phyloP scores from a whole-genome alignment of 2,329 filamentous ascomycete species.

The Fusarium paranaense region DNA sequence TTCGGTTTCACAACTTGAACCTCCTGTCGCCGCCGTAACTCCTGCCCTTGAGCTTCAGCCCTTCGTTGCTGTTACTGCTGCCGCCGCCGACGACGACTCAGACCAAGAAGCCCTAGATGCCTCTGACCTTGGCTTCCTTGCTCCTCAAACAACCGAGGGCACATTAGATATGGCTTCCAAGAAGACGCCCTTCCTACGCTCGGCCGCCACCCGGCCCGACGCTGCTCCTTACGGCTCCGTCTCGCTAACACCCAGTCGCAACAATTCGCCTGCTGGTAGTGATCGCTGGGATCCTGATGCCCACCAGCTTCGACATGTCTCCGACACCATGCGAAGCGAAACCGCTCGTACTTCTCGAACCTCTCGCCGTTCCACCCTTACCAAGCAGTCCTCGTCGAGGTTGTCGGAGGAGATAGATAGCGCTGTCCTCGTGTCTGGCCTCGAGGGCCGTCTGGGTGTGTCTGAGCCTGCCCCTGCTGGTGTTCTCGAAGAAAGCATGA shows the following conservation, averaged over 20 bases:
- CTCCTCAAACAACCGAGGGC: constrained; percentile 26
- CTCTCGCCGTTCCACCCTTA: constrained; percentile 48
- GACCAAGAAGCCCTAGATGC: constrained; percentile 43
- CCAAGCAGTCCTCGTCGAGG: constrained; percentile 49
- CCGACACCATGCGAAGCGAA: constrained; percentile 49
- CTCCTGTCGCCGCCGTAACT: constrained; percentile 16
- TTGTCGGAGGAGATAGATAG: constrained; percentile 64
- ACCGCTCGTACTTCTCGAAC: constrained; percentile 44
- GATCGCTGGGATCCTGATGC: constrained; percentile 47
- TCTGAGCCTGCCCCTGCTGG: constrained; percentile 60
- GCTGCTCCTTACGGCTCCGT: constrained; percentile 55
- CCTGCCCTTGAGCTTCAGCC: constrained; percentile 2
- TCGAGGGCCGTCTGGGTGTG: constrained; percentile 66
- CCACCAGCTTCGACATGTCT: constrained; percentile 50
- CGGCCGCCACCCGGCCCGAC: constrained; percentile 44
- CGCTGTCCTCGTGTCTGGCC: constrained; percentile 62
- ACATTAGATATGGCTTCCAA: constrained; percentile 50
- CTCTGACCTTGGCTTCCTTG: constrained; percentile 35
- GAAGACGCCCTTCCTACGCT: constrained; percentile 52
- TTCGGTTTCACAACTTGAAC: constrained; percentile 6
- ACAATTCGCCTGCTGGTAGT: constrained; percentile 51
- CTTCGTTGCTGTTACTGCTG: constrained; percentile 1
- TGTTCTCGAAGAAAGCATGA: constrained; percentile 57
- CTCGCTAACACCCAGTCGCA: constrained; percentile 50
- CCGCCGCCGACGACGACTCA: constrained; percentile 12